Evolutionary conservation across 2,329 filamentous ascomycete species (phyloP).

Genomic region (Aspergillus vadensis): DNA sequence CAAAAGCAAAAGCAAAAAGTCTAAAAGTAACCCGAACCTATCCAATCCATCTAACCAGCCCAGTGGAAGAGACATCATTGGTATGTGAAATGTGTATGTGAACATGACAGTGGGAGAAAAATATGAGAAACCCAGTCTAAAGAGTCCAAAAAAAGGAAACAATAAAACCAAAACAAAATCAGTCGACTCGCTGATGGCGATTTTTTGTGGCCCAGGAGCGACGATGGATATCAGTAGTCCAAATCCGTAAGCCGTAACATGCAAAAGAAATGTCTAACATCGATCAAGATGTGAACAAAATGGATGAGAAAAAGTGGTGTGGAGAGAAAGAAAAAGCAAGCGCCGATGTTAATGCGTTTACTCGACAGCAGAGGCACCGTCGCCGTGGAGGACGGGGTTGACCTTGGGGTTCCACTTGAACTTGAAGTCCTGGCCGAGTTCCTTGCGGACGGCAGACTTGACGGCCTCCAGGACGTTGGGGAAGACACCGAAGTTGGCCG

Average conservation of each 20-base stretch:
- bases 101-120: not conserved
- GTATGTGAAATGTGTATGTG: not conserved
- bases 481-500: slow-evolving; percentile 76
- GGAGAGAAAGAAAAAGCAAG: slow-evolving; percentile 5
- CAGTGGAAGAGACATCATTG: slow-evolving; percentile 5
- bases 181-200: not conserved
- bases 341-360: slow-evolving; percentile 34
- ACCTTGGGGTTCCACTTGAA: slow-evolving; percentile 71
- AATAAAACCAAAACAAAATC: slow-evolving; percentile 2
- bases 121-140: slow-evolving; percentile 15
- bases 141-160: not conserved
- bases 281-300: slow-evolving; percentile 12
- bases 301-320: not conserved
- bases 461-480: slow-evolving; percentile 72
- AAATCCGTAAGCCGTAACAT: slow-evolving; percentile 20
- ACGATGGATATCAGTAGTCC: slow-evolving; percentile 30
- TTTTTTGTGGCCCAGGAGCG: slow-evolving; percentile 4
- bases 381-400: slow-evolving; percentile 64
- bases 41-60: slow-evolving; percentile 3
- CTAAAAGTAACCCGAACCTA: not conserved
- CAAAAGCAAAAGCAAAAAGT: not conserved
- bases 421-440: slow-evolving; percentile 73
- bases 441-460: slow-evolving; percentile 65
- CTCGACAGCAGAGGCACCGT: slow-evolving; percentile 58
- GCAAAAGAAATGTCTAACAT: slow-evolving; percentile 11